Base-by-base conservation (phyloP, 192 early-diverging fungal species). In the Pecoramyces ruminantium region DNA sequence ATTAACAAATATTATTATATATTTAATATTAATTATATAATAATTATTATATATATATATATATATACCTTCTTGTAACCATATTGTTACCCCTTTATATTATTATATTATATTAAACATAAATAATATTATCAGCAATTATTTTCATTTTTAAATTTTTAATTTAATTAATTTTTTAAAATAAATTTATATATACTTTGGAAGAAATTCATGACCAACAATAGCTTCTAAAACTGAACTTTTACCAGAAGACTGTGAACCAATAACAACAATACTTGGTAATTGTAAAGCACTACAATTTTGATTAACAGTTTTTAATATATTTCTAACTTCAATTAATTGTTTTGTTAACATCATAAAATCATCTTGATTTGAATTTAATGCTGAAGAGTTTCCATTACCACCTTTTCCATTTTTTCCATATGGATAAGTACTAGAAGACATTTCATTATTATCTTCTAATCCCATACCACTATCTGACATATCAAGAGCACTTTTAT, bases 321-420 rank as follows among this genome's bases (percentile, higher is more conserved):
- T 92, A 82, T 93, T 97, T 79, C 97, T 92, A 34, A 99, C 92
- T 85, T 99, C 96, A 29, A 99, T 95, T 67, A 99, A 85, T 85
- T 94, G 96, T 83, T 95, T 95, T 17, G 96, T 99, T 80, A 99
- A 83, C 81, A 92, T 82, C 93, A 95, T 93, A 30, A 95, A 89
- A 81, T 94, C 91, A 58, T 93, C 88, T 79, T 94, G 51, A 67
- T 67, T 67, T 25, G 17, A 25, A 67, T 67, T 67, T 21, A 67
- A 25, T 34, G 30, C 30, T 67, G 51, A n/a, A 67, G 13, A 3
- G 4, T 17, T 21, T 21, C 21, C 21, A 51, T 21, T 21, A n/a
- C 25, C 18, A 9, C 51, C 51, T 5, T n/a, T 25, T 11, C 51
- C 51, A 67, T 21, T 21, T 67, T 67, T 67, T 11, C 51, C 51